Evolutionary conservation across 257 asterid species (phyloP), one percentile per base, ranked within the genome.

Genomic region (Solanum chilense): DNA sequence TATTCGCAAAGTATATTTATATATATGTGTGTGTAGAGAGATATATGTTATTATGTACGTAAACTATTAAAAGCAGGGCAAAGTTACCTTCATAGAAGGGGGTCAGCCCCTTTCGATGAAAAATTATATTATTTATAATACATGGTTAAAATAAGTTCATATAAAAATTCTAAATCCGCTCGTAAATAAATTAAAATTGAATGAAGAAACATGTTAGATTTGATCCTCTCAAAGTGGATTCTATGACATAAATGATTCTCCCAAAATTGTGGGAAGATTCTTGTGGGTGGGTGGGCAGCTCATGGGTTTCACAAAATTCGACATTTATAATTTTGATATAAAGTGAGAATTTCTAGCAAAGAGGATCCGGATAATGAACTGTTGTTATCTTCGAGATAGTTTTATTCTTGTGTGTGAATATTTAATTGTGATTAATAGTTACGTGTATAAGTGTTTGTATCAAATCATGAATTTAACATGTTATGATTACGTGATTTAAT

Each of bases 371-470:
- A 33, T 71, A n/a, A 71, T 8, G n/a, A 70, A 31, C 5, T 3
- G 4, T 0, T 16, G 2, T 13, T 35, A 39, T 4, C 15, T 2
- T 3, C 7, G 0, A 69, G 20, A 6, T 66, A 66, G 21, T 13
- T 69, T 0, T 14, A 14, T 21, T 41, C 10, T 2, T 9, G 10
- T 41, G 11, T 41, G 44, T 41, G 44, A 18, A 7, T 9, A 16
- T 37, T 37, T 21, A 37, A 16, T 18, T 71, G 4, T 3, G 3
- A 37, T 20, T 35, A 37, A 9, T 35, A 20, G 9, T 73, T 73
- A 0, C 3, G 7, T 0, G 0, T 11, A 37, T 35, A 9, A 0
- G 9, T 35, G 29, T 35, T 0, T 35, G 1, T 0, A 10, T 20
- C 1, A 73, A 73, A 20, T 73, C 3, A 62, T 62, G 31, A 73